Percentiles rank a stretch among this genome's conserved stretches.
Conservation (phyloP, 768 basidiomycete genomes). For the Boletus insuetus region DNA sequence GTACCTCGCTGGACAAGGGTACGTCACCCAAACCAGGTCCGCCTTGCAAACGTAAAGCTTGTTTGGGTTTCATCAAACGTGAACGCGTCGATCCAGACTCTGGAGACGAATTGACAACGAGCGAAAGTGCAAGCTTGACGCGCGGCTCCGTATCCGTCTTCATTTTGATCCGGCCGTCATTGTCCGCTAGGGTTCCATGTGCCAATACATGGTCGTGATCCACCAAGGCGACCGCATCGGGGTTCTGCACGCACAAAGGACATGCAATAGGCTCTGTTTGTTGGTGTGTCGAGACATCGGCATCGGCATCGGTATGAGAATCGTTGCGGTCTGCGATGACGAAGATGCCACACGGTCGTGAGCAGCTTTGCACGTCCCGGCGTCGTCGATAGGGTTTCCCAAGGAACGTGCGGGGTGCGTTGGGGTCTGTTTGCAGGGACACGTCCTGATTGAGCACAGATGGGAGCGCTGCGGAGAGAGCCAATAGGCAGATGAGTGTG, state of each 20-base stretch:
- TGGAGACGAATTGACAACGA: constrained; percentile 1
- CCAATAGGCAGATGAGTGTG: constrained; percentile 8
- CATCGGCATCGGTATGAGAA: neutral
- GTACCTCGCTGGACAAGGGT: neutral
- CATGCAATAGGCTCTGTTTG: no score
- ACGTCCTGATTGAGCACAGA: neutral
- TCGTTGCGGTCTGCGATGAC: neutral
- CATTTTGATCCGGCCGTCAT: neutral
- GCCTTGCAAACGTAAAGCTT: neutral
- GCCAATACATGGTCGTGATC: neutral
- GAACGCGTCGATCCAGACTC: neutral
- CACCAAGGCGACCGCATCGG: neutral
- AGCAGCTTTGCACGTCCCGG: neutral
- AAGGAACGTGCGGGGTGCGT: constrained; percentile 13
- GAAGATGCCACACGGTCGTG: neutral
- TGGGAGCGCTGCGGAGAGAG: constrained; percentile 10
- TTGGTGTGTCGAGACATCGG: neutral
- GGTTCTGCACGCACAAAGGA: no score
- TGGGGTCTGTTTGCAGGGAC: neutral
- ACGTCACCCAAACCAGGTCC: neutral
- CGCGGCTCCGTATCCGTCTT: neutral
- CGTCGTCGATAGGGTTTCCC: constrained; percentile 11
- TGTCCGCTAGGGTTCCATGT: neutral
- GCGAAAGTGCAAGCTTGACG: neutral
- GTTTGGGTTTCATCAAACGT: neutral